A percentile compares a stretch with the other conserved stretches of the same genome.
phyloP scores from a whole-genome alignment of 106 monocot genomes.

The Alisma plantagoaquatica region DNA sequence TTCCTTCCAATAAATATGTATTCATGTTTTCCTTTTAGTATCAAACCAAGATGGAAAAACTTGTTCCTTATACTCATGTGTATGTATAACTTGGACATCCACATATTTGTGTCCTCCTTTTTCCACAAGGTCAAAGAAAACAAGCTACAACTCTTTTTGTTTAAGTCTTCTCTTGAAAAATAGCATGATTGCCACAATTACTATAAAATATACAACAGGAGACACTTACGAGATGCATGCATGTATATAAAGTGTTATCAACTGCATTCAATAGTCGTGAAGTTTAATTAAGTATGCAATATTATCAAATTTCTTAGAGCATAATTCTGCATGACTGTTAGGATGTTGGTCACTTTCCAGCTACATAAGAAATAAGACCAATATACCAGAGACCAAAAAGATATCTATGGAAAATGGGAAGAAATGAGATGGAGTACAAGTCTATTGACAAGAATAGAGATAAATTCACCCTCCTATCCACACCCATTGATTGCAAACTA shows the following conservation, averaged over 20 bases:
- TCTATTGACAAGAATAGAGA: conserved; percentile 79
- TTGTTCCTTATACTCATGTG: conserved; percentile 93
- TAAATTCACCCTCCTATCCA: conserved; percentile 94
- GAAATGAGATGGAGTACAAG: conserved; percentile 63
- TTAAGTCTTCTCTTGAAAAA: conserved; percentile 37
- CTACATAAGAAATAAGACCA: conserved; percentile 78
- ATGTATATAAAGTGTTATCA: background rate
- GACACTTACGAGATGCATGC: conserved; percentile 83
- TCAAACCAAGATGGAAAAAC: conserved; percentile 97
- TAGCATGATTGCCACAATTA: conserved; percentile 89
- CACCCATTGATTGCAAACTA: conserved; percentile 97
- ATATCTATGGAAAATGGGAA: conserved; percentile 65
- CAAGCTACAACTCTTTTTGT: conserved; percentile 54
- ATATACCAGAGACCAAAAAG: conserved; percentile 92
- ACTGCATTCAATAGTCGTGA: background rate
- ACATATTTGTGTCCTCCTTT: conserved; percentile 55
- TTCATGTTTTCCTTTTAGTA: no score
- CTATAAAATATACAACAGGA: conserved; percentile 99
- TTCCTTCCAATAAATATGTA: no score
- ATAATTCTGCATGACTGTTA: conserved; percentile 74
- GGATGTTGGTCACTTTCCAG: conserved; percentile 69
- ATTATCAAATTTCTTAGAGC: conserved; percentile 38
- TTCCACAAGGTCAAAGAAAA: conserved; percentile 50
- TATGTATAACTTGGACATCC: conserved; percentile 71
- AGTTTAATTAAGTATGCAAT: background rate